Conservation (phyloP, 768 basidiomycete species). For the Clathrus columnatus region DNA sequence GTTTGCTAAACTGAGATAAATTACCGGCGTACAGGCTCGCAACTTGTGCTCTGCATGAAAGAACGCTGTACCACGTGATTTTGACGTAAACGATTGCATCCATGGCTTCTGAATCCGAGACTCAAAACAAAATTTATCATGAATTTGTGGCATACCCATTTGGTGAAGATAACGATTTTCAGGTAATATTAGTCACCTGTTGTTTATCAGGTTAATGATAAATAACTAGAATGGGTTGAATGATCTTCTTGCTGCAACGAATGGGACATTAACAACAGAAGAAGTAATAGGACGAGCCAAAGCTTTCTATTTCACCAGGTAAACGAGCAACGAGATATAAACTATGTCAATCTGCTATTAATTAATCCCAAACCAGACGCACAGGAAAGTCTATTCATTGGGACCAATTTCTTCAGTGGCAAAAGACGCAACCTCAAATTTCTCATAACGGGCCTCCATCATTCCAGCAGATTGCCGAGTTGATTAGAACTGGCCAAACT, state of each 20-base stretch:
- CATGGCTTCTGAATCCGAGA: not conserved
- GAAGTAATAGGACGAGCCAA: slow-evolving; percentile 8
- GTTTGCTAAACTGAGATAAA: too few species aligned
- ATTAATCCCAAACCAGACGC: not conserved
- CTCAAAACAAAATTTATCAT: not conserved
- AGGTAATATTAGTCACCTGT: not conserved
- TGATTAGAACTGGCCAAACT: slow-evolving; percentile 63
- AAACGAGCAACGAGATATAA: not conserved
- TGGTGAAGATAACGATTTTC: not conserved
- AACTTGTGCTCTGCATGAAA: not conserved
- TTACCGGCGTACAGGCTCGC: slow-evolving; percentile 10
- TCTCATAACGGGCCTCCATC: slow-evolving; percentile 27
- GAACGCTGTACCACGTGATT: not conserved
- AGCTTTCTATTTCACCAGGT: slow-evolving; percentile 10
- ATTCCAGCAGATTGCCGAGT: slow-evolving; percentile 57
- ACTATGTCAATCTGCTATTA: not conserved
- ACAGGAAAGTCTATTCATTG: not conserved
- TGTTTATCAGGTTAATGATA: not conserved
- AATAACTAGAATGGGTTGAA: not conserved
- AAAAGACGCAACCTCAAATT: slow-evolving; percentile 2
- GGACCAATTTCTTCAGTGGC: slow-evolving; percentile 6
- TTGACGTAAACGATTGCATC: not conserved
- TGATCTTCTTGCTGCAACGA: not conserved
- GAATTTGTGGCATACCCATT: slow-evolving; percentile 9
- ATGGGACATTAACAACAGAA: slow-evolving; percentile 4